Percentiles rank a stretch among this genome's conserved stretches.
Conservation (phyloP, 1,139 yeast genomes). For the Hansenula anomala region DNA sequence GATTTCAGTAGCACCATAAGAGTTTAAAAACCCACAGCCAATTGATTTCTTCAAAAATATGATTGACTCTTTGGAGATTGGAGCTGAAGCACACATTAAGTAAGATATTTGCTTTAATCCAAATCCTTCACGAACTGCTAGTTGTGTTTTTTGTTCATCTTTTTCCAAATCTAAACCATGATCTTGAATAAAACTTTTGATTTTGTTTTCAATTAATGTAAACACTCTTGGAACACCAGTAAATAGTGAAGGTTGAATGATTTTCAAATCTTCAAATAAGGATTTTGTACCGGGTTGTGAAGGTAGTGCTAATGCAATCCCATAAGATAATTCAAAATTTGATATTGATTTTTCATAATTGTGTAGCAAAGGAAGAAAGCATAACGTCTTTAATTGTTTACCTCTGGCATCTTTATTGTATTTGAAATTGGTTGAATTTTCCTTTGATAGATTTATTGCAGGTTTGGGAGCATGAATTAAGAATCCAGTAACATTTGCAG, state of each 20-base stretch:
- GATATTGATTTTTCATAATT: slow-evolving; percentile 34
- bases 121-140: slow-evolving; percentile 43
- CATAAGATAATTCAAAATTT: slow-evolving; percentile 20
- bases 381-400: slow-evolving; percentile 16
- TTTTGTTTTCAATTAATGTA: slow-evolving; percentile 41
- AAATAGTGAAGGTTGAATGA: slow-evolving; percentile 38
- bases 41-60: slow-evolving; percentile 40
- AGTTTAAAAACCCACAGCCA: slow-evolving; percentile 41
- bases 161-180: slow-evolving; percentile 21
- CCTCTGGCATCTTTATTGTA: slow-evolving; percentile 15
- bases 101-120: slow-evolving; percentile 44
- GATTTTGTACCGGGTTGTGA: slow-evolving; percentile 24
- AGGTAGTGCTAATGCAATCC: slow-evolving; percentile 27
- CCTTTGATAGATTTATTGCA: slow-evolving; percentile 13
- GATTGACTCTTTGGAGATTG: slow-evolving; percentile 41
- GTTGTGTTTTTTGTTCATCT: slow-evolving; percentile 26
- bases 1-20: slow-evolving; percentile 49
- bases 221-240: slow-evolving; percentile 49
- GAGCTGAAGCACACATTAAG: slow-evolving; percentile 46
- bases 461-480: slow-evolving; percentile 23
- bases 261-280: slow-evolving; percentile 37
- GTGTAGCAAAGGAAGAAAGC: slow-evolving; percentile 45
- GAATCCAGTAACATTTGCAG: slow-evolving; percentile 32
- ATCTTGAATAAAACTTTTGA: slow-evolving; percentile 24
- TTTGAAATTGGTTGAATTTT: slow-evolving; percentile 9